These are phyloP conservation scores for Pythium folliculosum DNA, from an alignment of 352 stramenopile genomes.

Conservation along the genomic window DNA sequence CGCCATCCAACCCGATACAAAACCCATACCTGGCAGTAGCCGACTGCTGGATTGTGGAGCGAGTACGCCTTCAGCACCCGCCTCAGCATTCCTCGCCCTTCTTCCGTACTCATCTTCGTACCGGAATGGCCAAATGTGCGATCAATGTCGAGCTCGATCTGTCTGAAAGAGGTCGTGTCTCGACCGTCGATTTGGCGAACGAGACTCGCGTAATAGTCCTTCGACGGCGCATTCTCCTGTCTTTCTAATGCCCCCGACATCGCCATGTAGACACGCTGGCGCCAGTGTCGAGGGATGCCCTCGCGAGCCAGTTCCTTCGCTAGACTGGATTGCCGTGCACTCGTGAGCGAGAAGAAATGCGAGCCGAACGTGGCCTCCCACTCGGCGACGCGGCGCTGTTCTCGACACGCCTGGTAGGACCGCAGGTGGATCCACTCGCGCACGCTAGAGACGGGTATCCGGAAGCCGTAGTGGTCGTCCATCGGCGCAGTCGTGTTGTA, in stretches of 20 bases:
- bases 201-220: constrained; percentile 54
- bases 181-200: constrained; percentile 40
- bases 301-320: constrained; percentile 39
- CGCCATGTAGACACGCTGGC: constrained; percentile 72
- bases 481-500: constrained; percentile 27
- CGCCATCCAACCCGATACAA: background rate
- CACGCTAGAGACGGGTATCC: constrained; percentile 40
- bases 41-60: constrained; percentile 71
- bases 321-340: constrained; percentile 28
- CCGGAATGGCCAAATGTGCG: constrained; percentile 80
- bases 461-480: constrained; percentile 70
- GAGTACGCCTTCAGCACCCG: constrained; percentile 83
- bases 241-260: constrained; percentile 63
- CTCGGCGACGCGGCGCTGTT: constrained; percentile 62
- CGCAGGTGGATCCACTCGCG: constrained; percentile 62
- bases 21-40: constrained; percentile 77
- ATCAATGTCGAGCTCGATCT: constrained; percentile 88
- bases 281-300: constrained; percentile 65
- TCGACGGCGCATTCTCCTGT: constrained; percentile 40
- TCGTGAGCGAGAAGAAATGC: constrained; percentile 34
- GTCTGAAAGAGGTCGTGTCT: constrained; percentile 67
- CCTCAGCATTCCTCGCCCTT: constrained; percentile 51
- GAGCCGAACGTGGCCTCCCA: constrained; percentile 58
- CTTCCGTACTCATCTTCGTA: constrained; percentile 61
- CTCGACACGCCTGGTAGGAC: constrained; percentile 75